Evolutionary conservation across 345 rosid species (phyloP), one percentile per base, ranked within the genome.

Genomic region (Aethionema arabicum): DNA sequence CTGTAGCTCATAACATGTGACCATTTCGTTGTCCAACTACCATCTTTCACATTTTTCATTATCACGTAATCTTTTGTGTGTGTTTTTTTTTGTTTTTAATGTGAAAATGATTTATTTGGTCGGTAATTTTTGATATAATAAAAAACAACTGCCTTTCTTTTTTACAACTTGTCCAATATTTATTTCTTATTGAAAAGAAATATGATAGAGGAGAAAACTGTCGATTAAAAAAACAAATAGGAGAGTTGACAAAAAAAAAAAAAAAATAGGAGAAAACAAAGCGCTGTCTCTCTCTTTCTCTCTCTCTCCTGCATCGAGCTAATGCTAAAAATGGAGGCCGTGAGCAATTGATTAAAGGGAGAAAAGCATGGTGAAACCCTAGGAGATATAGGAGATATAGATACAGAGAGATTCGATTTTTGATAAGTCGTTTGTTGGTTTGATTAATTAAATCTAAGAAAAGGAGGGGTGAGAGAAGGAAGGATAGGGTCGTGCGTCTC

Each of bases 401-500:
- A 39, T 49, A 45, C 3, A 13, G 40, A 66, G 32, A 16, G 32
- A 10, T 51, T 49, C 14, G 35, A 6, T 49, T 63, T 56, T 45
- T 7, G 10, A 29, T 31, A 21, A 31, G 5, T 36, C 8, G 8
- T 2, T 38, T 4, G 11, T 50, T 51, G 6, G 21, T 11, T 39
- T 8, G 10, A 29, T 29, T 36, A 32, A 5, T n/a, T n/a, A 21
- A 61, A 45, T 7, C 32, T 59, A 4, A 11, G 21, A 6, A 54
- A 52, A 46, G 29, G 10, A 15, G 47, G 35, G 15, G 33, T 47
- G 14, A 6, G 9, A 2, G 27, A 53, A 32, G 58, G 7, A 58
- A 81, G 41, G 51, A 82, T 79, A 72, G 86, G 86, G 52, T 4
- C 69, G 74, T 77, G 83, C 64, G 61, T 55, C 37, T 67, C 78